Base-by-base conservation (phyloP, 352 stramenopile genomes). In the Globisporangium nunn region DNA sequence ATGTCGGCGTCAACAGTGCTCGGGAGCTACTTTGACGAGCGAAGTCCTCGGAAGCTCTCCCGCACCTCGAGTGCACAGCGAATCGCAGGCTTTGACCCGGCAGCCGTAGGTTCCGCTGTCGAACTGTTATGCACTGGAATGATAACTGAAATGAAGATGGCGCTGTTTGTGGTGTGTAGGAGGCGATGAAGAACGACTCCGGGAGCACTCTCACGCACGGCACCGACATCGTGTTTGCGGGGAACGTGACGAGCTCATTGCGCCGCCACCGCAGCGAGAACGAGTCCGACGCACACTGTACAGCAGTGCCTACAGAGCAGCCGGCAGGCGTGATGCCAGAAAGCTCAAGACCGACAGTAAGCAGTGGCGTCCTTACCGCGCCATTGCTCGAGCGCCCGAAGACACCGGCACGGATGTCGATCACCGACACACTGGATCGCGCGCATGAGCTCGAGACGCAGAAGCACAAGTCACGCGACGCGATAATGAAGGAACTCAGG, bases 181-280 rank as follows among this genome's bases (percentile, higher is more conserved):
- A 70, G 35, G 47, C 61, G 31, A 56, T 43, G 30, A 67, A 67
- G 7, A 70, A 85, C 48, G 74, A 88, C 53, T 75, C 79, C 0
- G 78, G 79, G 18, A 95, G 84, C 50, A 82, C 77, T 11, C 65
- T 96, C n/a, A 96, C 87, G 4, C 87, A 96, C 61, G 87, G 87
- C 40, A 90, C 81, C 1, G 76, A 89, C 50, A 88, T 95, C 35
- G 84, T 94, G 2, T 93, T 96, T 67, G 86, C 87, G 2, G 87
- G 87, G 45, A 95, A 94, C 62, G 77, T 94, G n/a, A 91, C 85
- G 2, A 92, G 82, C 23, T 78, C 86, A 3, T 58, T 95, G 52
- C 76, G 86, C 12, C 72, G 82, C 5, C 81, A 88, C 53, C 70
- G 83, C 35, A 84, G 71, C 47, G 81, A 91, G 62, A 77, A 68